Percentiles rank a stretch among this genome's conserved stretches.
Evolutionary conservation across 2,329 filamentous ascomycete species (phyloP).

Genomic region (Aspergillus pseudonomiae): DNA sequence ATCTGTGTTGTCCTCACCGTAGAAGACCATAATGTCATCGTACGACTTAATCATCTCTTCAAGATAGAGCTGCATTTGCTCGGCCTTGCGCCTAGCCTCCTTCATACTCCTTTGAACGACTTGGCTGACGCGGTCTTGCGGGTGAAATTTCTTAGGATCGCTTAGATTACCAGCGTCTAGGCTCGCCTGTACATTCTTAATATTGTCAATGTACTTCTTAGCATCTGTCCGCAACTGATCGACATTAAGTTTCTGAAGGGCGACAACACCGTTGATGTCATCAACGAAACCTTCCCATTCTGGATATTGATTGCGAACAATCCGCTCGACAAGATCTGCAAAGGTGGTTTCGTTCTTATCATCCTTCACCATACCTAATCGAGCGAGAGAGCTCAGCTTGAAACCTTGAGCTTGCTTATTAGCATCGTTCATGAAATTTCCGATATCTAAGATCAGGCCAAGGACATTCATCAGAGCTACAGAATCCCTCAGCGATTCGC

Average conservation of each 20-base stretch:
- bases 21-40: conserved; percentile 94
- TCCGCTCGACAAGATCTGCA: conserved; percentile 92
- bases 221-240: conserved; percentile 88
- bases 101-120: conserved; percentile 94
- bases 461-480: conserved; percentile 95
- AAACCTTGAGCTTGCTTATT: conserved; percentile 98
- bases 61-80: conserved; percentile 90
- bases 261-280: conserved; percentile 79
- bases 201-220: conserved; percentile 89
- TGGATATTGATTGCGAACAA: conserved; percentile 93
- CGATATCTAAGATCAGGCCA: conserved; percentile 93
- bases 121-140: conserved; percentile 90
- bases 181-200: conserved; percentile 89
- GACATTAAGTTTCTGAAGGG: conserved; percentile 87
- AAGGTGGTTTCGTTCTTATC: conserved; percentile 98
- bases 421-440: conserved; percentile 99
- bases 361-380: conserved; percentile 97
- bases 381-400: conserved; percentile 91
- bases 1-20: conserved; percentile 89
- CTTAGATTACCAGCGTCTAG: conserved; percentile 92
- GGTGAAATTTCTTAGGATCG: conserved; percentile 96
- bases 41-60: conserved; percentile 91
- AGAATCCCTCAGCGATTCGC: conserved; percentile 86
- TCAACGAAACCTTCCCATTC: conserved; percentile 89
- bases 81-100: conserved; percentile 90